These are phyloP conservation scores for Fusarium subtropicale DNA, from an alignment of 2,329 filamentous ascomycete genomes.

Conservation along the genomic window DNA sequence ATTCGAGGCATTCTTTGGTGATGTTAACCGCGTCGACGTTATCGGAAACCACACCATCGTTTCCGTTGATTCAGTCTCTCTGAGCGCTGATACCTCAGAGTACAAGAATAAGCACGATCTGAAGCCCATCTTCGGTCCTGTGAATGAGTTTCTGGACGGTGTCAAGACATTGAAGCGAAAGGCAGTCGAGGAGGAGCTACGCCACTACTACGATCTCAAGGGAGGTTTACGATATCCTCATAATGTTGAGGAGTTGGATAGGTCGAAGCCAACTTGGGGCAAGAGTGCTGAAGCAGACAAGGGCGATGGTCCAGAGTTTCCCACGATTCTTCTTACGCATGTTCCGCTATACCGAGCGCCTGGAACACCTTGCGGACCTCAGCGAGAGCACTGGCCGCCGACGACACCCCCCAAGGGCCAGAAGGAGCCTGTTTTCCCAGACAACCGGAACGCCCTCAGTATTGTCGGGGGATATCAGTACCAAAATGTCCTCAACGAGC, in stretches of 20 bases:
- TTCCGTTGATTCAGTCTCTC: conserved; percentile 86
- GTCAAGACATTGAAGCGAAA: conserved; percentile 74
- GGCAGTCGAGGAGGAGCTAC: conserved; percentile 76
- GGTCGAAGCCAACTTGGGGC: conserved; percentile 52
- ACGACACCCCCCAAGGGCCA: conserved; percentile 71
- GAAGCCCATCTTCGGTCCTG: conserved; percentile 77
- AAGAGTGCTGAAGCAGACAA: conserved; percentile 53
- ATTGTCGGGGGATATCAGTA: conserved; percentile 91
- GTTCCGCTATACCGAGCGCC: conserved; percentile 87
- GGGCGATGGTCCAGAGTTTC: conserved; percentile 71
- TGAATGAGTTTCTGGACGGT: conserved; percentile 78
- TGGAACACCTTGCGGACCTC: conserved; percentile 87
- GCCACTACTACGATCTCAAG: conserved; percentile 69
- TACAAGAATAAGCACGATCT: conserved; percentile 65
- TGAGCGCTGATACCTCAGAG: conserved; percentile 76
- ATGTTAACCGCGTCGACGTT: conserved; percentile 90
- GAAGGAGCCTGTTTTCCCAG: conserved; percentile 63
- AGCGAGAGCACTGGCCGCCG: conserved; percentile 86
- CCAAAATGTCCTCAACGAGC: conserved; percentile 87
- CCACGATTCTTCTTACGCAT: conserved; percentile 89
- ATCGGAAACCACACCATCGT: conserved; percentile 97
- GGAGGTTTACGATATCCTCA: conserved; percentile 69
- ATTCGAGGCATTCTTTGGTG: conserved; percentile 90
- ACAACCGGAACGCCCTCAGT: conserved; percentile 81
- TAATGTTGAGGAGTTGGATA: conserved; percentile 67